phyloP scores from a whole-genome alignment of 257 asterid species.

The Plantago major region DNA sequence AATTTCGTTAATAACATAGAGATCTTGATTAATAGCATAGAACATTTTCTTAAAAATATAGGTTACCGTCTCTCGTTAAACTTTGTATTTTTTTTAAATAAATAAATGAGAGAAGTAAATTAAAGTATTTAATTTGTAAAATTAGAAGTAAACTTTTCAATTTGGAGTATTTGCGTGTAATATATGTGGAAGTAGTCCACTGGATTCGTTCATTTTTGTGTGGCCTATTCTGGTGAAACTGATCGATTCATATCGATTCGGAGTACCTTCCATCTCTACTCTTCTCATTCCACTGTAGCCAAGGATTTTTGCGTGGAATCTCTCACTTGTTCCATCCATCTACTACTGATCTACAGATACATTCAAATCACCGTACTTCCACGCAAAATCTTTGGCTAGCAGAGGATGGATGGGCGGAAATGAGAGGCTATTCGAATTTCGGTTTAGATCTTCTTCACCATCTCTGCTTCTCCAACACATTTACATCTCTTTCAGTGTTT shows the following conservation, averaged over 20 bases:
- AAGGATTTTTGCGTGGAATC: conserved; percentile 27
- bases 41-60: no score
- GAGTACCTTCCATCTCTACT: conserved; percentile 23
- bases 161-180: no score
- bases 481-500: not conserved
- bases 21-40: no score
- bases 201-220: no score
- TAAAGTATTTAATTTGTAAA: no score
- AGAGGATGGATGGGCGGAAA: conserved; percentile 24
- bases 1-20: no score
- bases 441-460: conserved; percentile 12
- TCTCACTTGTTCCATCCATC: not conserved
- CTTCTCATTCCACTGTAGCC: conserved; percentile 29
- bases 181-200: no score
- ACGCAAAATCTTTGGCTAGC: conserved; percentile 20
- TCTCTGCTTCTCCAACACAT: conserved; percentile 6
- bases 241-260: conserved; percentile 7
- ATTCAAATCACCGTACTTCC: not conserved
- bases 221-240: no score
- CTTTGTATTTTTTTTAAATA: no score
- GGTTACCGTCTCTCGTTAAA: no score
- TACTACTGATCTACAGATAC: not conserved
- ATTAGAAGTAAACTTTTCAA: no score
- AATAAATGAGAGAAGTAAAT: no score
- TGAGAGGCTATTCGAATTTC: conserved; percentile 15